phyloP scores from a whole-genome alignment of 352 stramenopile genomes.

The Albugo candida region DNA sequence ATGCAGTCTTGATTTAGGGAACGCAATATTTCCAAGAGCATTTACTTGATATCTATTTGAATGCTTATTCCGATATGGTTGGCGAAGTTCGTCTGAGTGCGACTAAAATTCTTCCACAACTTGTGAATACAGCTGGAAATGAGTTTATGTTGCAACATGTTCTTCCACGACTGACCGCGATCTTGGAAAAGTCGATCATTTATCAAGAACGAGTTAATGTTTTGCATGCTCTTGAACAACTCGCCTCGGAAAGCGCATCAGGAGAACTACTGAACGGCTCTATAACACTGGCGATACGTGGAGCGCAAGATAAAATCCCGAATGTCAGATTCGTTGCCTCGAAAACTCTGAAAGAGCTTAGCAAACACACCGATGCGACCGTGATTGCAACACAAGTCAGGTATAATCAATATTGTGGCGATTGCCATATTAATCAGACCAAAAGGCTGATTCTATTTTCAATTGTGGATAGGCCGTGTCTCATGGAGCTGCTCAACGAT shows the following conservation, averaged over 20 bases:
- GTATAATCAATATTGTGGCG: constrained; percentile 11
- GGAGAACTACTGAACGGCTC: constrained; percentile 37
- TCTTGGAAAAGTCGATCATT: constrained; percentile 71
- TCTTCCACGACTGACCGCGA: constrained; percentile 48
- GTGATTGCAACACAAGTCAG: constrained; percentile 50
- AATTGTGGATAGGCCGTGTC: constrained; percentile 24
- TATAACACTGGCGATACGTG: constrained; percentile 48
- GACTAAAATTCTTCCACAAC: constrained; percentile 58
- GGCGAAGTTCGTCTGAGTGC: constrained; percentile 88
- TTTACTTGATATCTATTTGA: constrained; percentile 80
- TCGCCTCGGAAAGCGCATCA: constrained; percentile 54
- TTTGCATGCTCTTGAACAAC: constrained; percentile 50
- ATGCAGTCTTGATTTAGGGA: constrained; percentile 29
- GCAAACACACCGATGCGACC: constrained; percentile 51
- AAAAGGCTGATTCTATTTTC: too few species aligned
- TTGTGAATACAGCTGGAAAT: constrained; percentile 58
- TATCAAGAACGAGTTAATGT: constrained; percentile 78
- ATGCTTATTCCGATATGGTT: constrained; percentile 84
- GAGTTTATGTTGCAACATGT: constrained; percentile 75
- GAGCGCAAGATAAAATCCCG: constrained; percentile 65
- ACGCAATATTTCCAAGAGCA: constrained; percentile 70
- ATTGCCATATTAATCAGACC: too few species aligned
- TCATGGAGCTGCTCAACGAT: constrained; percentile 58
- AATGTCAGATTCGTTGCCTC: constrained; percentile 79
- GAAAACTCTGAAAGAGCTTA: constrained; percentile 69